phyloP scores from a whole-genome alignment of 306 rosid genomes.

The Quercus suber region DNA sequence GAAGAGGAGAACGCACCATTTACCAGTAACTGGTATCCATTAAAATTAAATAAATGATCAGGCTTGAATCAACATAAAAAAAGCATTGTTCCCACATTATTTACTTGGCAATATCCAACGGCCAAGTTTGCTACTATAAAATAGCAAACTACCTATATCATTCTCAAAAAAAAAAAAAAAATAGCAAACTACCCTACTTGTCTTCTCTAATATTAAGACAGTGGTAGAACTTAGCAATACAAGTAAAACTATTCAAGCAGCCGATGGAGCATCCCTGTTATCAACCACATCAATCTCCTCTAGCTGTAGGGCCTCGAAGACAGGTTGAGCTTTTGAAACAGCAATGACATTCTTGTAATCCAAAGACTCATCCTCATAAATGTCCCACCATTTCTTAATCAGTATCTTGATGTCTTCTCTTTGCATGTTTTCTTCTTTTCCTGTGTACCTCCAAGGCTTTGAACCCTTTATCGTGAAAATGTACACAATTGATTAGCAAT shows the following conservation, averaged over 20 bases:
- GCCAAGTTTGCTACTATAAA: too few species aligned
- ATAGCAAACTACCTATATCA: background rate
- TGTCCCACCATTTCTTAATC: conserved; percentile 11
- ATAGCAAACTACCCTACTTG: background rate
- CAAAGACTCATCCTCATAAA: conserved; percentile 2
- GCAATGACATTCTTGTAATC: background rate
- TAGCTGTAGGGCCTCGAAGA: background rate
- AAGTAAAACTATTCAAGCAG: background rate
- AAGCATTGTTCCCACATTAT: too few species aligned
- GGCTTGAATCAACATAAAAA: too few species aligned
- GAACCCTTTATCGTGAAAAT: background rate
- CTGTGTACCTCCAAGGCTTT: conserved; percentile 16
- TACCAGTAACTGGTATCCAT: too few species aligned
- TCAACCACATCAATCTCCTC: background rate
- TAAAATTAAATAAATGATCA: too few species aligned
- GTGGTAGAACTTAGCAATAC: too few species aligned
- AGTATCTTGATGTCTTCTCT: conserved; percentile 11
- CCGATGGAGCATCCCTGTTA: background rate
- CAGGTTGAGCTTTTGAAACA: too few species aligned
- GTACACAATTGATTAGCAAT: background rate
- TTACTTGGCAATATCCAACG: too few species aligned
- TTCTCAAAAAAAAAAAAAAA: too few species aligned
- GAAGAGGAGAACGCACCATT: too few species aligned
- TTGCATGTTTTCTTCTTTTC: conserved; percentile 10
- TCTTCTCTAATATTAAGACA: background rate